Conservation (phyloP, 106 monocot species). For the Narthecium ossifragum region DNA sequence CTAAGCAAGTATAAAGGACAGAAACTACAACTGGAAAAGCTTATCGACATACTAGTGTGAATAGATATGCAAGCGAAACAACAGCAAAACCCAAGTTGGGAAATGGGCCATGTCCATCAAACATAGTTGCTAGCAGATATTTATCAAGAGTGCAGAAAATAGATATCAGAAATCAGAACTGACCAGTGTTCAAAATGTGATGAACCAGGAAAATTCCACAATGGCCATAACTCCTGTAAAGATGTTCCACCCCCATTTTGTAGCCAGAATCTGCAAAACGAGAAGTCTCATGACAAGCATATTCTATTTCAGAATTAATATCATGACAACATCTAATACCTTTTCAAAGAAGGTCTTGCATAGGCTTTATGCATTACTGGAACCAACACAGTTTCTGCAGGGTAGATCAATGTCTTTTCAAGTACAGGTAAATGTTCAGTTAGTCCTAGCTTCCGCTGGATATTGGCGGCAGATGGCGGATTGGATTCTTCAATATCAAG, state of each 20-base stretch:
- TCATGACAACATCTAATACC: constrained; percentile 32
- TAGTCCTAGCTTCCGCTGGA: constrained; percentile 33
- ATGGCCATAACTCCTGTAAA: constrained; percentile 46
- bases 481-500: constrained; percentile 18
- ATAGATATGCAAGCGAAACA: no score
- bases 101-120: no score
- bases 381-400: constrained; percentile 64
- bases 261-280: constrained; percentile 43
- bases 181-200: constrained; percentile 53
- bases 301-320: not conserved
- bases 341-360: constrained; percentile 67
- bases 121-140: no score
- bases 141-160: no score
- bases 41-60: no score
- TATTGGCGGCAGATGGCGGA: constrained; percentile 17
- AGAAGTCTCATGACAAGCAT: not conserved
- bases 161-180: constrained; percentile 14
- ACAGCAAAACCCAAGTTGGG: no score
- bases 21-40: no score
- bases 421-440: constrained; percentile 36
- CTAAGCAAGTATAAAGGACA: no score
- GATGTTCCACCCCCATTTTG: constrained; percentile 30
- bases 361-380: constrained; percentile 70
- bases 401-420: constrained; percentile 82
- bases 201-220: constrained; percentile 49